Evolutionary conservation across 2,329 filamentous ascomycete species (phyloP).

Genomic region (Botrytis fragariae): DNA sequence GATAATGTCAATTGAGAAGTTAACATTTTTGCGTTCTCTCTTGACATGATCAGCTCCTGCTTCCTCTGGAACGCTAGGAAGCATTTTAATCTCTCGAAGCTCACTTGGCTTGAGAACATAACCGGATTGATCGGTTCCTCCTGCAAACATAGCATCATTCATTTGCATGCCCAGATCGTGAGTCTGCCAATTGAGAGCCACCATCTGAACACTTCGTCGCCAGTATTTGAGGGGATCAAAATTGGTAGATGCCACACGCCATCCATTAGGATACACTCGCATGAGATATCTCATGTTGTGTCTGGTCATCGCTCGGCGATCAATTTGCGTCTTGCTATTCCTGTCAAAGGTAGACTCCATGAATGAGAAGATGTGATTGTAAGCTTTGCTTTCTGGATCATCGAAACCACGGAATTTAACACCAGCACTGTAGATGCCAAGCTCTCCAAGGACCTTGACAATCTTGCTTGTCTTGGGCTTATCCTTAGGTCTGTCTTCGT

Average conservation of each 20-base stretch:
- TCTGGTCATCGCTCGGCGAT: slow-evolving; percentile 74
- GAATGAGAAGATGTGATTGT: slow-evolving; percentile 95
- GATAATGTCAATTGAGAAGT: slow-evolving; percentile 82
- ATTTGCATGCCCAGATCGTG: slow-evolving; percentile 94
- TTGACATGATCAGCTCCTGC: slow-evolving; percentile 57
- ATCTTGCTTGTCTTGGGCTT: slow-evolving; percentile 78
- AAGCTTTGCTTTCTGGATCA: slow-evolving; percentile 73
- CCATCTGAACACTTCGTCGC: slow-evolving; percentile 96
- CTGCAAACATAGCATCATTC: slow-evolving; percentile 96
- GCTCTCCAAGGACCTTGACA: slow-evolving; percentile 73
- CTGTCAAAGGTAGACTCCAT: slow-evolving; percentile 85
- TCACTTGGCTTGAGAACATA: slow-evolving; percentile 92
- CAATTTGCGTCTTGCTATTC: slow-evolving; percentile 71
- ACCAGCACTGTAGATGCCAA: slow-evolving; percentile 73
- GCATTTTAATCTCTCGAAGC: slow-evolving; percentile 68
- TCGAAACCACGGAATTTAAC: slow-evolving; percentile 84
- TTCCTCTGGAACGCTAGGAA: slow-evolving; percentile 50
- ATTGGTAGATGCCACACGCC: slow-evolving; percentile 82
- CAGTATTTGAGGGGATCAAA: slow-evolving; percentile 93
- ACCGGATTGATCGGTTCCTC: slow-evolving; percentile 79
- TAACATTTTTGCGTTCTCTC: slow-evolving; percentile 76
- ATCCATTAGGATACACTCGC: slow-evolving; percentile 86
- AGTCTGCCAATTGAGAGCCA: slow-evolving; percentile 96
- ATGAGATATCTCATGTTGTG: slow-evolving; percentile 93
- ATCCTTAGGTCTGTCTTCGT: slow-evolving; percentile 53